Evolutionary conservation across 129 eudicot genomes (phyloP).

Genomic region (Lactuca sativa): DNA sequence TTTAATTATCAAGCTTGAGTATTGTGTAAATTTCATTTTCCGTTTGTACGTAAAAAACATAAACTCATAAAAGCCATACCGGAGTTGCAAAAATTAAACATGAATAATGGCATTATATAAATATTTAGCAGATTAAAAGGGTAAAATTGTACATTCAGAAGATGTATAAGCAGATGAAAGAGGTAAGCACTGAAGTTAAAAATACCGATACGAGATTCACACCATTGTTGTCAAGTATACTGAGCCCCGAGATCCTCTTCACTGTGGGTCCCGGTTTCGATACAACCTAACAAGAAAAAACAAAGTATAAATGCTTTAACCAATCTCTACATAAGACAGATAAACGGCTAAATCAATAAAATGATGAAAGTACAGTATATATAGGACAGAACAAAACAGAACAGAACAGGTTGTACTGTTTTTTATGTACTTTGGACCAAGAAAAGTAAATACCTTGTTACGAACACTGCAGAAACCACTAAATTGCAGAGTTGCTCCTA

Average conservation of each 20-base stretch:
- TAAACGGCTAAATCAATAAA: too few relatives aligned
- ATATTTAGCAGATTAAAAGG: constrained; percentile 1
- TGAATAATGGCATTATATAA: constrained; percentile 1
- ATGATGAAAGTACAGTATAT: too few relatives aligned
- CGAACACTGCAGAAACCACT: constrained; percentile 87
- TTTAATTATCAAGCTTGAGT: background rate
- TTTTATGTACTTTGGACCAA: background rate
- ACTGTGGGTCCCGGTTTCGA: constrained; percentile 94
- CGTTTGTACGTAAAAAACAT: too few relatives aligned
- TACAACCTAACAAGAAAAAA: constrained; percentile 57
- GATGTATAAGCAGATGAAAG: constrained; percentile 55
- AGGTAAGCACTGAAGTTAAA: constrained; percentile 66
- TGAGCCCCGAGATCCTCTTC: constrained; percentile 83
- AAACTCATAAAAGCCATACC: too few relatives aligned
- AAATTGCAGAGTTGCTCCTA: constrained; percentile 83
- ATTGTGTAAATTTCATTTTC: too few relatives aligned
- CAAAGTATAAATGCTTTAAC: background rate
- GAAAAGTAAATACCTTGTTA: constrained; percentile 53
- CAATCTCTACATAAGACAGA: too few relatives aligned
- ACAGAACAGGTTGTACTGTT: too few relatives aligned
- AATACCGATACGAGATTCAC: constrained; percentile 81
- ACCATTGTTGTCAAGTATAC: constrained; percentile 86
- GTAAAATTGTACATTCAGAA: constrained; percentile 43
- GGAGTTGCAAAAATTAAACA: too few relatives aligned
- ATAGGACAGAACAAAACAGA: too few relatives aligned